Base-by-base conservation (phyloP, 768 basidiomycete species). In the Multifurca ochricompacta region DNA sequence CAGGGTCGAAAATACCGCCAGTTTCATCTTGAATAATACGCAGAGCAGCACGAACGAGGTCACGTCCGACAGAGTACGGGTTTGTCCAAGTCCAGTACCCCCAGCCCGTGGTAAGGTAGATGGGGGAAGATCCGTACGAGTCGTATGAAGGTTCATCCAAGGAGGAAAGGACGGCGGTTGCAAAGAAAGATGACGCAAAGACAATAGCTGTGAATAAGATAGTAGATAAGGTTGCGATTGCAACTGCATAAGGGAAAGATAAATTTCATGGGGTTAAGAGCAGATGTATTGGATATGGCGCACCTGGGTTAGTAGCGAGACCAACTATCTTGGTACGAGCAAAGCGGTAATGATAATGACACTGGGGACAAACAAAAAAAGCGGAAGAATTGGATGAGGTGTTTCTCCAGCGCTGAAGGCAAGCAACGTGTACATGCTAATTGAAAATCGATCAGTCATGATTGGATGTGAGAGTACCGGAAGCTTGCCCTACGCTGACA, bases 301-400 rank as follows among this genome's bases (percentile, higher is more conserved):
- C 67, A 82, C 88, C 70, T 67, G 83, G 80, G 62, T 91, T 91
- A n/a, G 83, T 82, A 18, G 85, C 89, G 51, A 91, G 69, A 28
- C 88, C 89, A 10, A 80, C 70, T 13, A 80, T 77, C 31, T 71
- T 76, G 1, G 88, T 91, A 23, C 89, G 78, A 8, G 82, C 76
- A 62, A 89, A 89, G 37, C 82, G 78, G 66, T 91, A 91, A 54
- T 74, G 76, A 64, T 89, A 91, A 47, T 75, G 79, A 61, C 89
- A 91, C 67, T 90, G 87, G 1, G 84, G 84, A 63, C 89, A 91
- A 11, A 78, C 71, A 70, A 84, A 90, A 73, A 89, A 91, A 9
- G 85, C 81, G 56, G 75, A 78, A 36, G 75, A 68, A n/a, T 80
- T 80, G 27, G 71, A 58, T 16, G 87, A 82, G 0, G 75, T 72